Evolutionary conservation across 306 rosid genomes (phyloP), one percentile per base, ranked within the genome.

Genomic region (Casuarina glauca): DNA sequence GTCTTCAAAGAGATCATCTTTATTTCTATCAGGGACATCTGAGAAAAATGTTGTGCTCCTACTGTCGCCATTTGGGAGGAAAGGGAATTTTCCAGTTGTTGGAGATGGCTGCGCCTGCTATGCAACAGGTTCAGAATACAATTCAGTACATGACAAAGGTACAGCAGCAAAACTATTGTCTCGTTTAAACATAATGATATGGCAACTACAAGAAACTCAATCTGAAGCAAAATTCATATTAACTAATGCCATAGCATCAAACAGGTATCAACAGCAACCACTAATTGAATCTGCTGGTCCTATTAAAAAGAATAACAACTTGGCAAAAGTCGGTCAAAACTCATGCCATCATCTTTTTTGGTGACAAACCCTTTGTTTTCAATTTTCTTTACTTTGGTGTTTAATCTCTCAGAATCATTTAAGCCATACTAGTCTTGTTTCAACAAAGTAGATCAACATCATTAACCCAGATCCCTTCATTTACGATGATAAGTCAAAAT

Each of bases 31-130:
- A 77, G 70, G 62, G 69, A 77, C 88, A 79, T 86, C 90, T 3
- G 85, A 72, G 69, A 82, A 74, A 76, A 79, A 76, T 50, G 84
- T 84, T 9, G 76, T 69, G 80, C 64, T 70, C 76, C 83, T 80
- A 46, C 69, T 50, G 72, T 79, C 82, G 51, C 87, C 84, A 60
- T 86, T 88, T 60, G 93, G 41, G 70, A 78, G 43, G 70, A 94
- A 92, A 9, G 87, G 81, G 75, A 89, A 89, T 81, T 90, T 94
- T 44, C 98, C 98, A 11, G 97, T 94, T 75, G 97, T 94, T 81
- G 98, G 98, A 80, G 98, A 94, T 75, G 90, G 96, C 70, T 94
- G 98, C 73, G 91, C 96, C 97, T 94, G 91, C 88, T 79, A 80
- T 71, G 74, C 60, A 70, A 86, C 75, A 81, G 83, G 75, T 83